These are phyloP conservation scores for Diaporthe citri DNA, from an alignment of 2,329 filamentous ascomycete genomes.

Conservation along the genomic window DNA sequence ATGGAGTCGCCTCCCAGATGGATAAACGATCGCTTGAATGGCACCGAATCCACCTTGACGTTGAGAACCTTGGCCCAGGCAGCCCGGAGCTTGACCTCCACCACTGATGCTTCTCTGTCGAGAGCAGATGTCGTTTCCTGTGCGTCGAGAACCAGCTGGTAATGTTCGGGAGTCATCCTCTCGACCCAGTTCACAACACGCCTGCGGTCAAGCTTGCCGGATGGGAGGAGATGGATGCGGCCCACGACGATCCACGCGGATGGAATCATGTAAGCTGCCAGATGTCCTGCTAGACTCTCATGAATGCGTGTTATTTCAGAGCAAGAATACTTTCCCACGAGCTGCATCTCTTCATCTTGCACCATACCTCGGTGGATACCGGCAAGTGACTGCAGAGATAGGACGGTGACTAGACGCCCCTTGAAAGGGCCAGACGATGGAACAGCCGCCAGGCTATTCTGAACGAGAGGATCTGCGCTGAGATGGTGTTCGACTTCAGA, in stretches of 20 bases:
- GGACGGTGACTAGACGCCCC: slow-evolving; percentile 7
- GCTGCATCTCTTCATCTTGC: neutral
- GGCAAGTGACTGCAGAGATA: slow-evolving; percentile 7
- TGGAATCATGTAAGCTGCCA: slow-evolving; percentile 4
- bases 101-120: neutral
- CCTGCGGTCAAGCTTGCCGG: slow-evolving; percentile 31
- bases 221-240: slow-evolving; percentile 51
- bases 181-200: neutral
- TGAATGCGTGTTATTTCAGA: neutral
- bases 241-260: neutral
- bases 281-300: neutral
- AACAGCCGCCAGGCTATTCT: neutral
- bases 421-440: slow-evolving; percentile 14
- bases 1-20: slow-evolving; percentile 71
- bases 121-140: neutral
- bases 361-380: neutral
- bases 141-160: neutral
- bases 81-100: neutral
- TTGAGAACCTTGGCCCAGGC: slow-evolving; percentile 21
- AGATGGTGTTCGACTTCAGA: slow-evolving; percentile 67
- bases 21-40: slow-evolving; percentile 70
- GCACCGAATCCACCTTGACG: slow-evolving; percentile 46
- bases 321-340: neutral
- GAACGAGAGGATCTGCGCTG: slow-evolving; percentile 44
- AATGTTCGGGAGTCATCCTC: neutral